phyloP scores from a whole-genome alignment of 495 filamentous ascomycete species.

The Filosporella fistucella region DNA sequence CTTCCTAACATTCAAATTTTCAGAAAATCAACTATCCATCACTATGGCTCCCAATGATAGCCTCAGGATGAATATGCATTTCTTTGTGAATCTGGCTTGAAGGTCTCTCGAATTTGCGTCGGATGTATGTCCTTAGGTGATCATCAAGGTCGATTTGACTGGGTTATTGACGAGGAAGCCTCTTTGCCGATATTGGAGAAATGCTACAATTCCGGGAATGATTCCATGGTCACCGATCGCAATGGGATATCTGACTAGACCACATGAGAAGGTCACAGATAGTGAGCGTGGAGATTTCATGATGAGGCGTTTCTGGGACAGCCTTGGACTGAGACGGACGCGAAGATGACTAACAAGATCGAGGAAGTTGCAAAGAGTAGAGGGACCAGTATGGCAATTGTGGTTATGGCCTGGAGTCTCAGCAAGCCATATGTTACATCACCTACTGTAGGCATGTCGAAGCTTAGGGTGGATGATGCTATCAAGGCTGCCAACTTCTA shows the following conservation, averaged over 20 bases:
- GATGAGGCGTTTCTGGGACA: slow-evolving; percentile 32
- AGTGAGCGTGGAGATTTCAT: slow-evolving; percentile 42
- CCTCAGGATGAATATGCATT: slow-evolving; percentile 34
- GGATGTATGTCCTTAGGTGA: slow-evolving; percentile 64
- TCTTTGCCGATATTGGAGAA: slow-evolving; percentile 39
- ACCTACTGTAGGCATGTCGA: slow-evolving; percentile 38
- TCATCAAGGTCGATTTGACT: slow-evolving; percentile 1
- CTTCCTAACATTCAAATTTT: too few relatives aligned
- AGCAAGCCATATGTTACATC: slow-evolving; percentile 28
- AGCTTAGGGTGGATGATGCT: slow-evolving; percentile 55
- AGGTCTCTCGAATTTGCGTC: slow-evolving; percentile 59
- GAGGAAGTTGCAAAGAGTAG: slow-evolving; percentile 66
- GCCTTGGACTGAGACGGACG: slow-evolving; percentile 41
- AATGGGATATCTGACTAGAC: slow-evolving; percentile 48
- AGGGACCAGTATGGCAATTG: slow-evolving; percentile 56
- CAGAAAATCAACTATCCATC: too few relatives aligned
- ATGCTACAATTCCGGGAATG: slow-evolving; percentile 49
- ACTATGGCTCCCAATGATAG: too few relatives aligned
- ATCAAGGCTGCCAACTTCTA: slow-evolving; percentile 39
- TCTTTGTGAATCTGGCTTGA: slow-evolving; percentile 60
- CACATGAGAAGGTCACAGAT: slow-evolving; percentile 28
- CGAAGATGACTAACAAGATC: slow-evolving; percentile 57
- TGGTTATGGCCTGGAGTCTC: slow-evolving; percentile 66
- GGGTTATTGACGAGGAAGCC: background rate
- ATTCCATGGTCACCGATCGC: slow-evolving; percentile 52